phyloP scores from a whole-genome alignment of 139 green algal species.

The Coelastrella sp. region DNA sequence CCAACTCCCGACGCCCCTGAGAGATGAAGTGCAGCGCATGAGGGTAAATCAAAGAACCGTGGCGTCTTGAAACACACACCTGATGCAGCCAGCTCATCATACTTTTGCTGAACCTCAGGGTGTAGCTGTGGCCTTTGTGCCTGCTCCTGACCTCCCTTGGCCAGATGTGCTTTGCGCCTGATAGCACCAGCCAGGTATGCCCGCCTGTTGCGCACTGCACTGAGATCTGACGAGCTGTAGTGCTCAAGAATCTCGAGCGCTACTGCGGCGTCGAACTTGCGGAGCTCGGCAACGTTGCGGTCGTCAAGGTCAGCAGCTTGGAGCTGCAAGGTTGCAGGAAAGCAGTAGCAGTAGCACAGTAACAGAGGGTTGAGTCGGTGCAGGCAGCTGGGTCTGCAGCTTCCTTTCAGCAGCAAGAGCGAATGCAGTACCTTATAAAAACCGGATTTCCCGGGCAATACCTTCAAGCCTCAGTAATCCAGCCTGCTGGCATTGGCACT shows the following conservation, averaged over 20 bases:
- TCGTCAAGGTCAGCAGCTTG: slow-evolving; percentile 50
- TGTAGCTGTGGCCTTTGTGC: neutral
- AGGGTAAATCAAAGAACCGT: neutral
- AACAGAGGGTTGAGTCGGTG: too few species aligned
- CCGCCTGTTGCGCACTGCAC: slow-evolving; percentile 54
- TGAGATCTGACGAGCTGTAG: slow-evolving; percentile 50
- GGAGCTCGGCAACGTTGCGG: slow-evolving; percentile 47
- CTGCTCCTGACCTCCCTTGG: neutral
- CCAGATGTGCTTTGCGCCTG: slow-evolving; percentile 29
- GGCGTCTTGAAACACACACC: neutral
- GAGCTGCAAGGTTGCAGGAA: neutral
- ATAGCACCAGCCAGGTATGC: slow-evolving; percentile 53
- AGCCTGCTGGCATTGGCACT: too few species aligned
- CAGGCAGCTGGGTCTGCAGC: too few species aligned
- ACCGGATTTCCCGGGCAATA: too few species aligned
- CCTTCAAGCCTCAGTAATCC: too few species aligned
- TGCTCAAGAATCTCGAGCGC: slow-evolving; percentile 59
- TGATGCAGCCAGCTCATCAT: slow-evolving; percentile 29
- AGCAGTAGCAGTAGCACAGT: neutral
- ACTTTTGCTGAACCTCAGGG: slow-evolving; percentile 28
- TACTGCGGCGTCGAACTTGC: slow-evolving; percentile 44
- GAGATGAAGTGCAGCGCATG: neutral
- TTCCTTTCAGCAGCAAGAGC: too few species aligned
- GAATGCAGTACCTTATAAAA: too few species aligned
- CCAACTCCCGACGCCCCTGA: neutral